Percentiles rank a stretch among this genome's conserved stretches.
Conservation (phyloP, 495 filamentous ascomycete species). For the Stereocaulon alpinum region DNA sequence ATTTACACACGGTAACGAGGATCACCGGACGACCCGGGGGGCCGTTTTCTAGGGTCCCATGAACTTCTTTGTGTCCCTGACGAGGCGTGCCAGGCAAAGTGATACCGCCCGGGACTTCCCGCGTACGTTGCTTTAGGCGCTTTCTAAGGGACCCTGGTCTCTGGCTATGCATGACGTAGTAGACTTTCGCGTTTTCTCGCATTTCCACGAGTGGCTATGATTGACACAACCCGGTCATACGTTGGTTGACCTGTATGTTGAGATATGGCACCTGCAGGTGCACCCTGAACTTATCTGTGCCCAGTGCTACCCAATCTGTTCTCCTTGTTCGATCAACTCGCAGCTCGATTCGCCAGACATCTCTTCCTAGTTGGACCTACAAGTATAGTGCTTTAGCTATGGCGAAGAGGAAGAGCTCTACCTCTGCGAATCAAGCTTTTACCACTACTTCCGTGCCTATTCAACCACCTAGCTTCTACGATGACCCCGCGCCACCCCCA, state of each 20-base stretch:
- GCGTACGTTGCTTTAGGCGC: no score
- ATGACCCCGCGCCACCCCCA: constrained; percentile 13
- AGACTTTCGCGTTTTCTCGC: not conserved
- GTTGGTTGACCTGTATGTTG: not conserved
- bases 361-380: not conserved
- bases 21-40: no score
- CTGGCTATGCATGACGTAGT: no score
- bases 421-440: constrained; percentile 8
- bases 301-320: not conserved
- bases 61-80: no score
- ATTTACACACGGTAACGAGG: no score
- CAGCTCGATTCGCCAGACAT: not conserved
- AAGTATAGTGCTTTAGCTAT: constrained; percentile 1
- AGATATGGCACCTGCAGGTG: constrained; percentile 3
- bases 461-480: constrained; percentile 17
- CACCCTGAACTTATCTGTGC: not conserved
- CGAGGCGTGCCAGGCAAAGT: no score
- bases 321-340: not conserved
- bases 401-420: constrained; percentile 21
- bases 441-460: constrained; percentile 9
- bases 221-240: not conserved
- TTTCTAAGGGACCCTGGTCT: no score
- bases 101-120: no score
- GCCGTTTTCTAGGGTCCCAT: no score
- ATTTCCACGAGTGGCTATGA: not conserved